Evolutionary conservation across 192 early-diverging fungal genomes (phyloP).

Genomic region (Rhizophagus prolifer): DNA sequence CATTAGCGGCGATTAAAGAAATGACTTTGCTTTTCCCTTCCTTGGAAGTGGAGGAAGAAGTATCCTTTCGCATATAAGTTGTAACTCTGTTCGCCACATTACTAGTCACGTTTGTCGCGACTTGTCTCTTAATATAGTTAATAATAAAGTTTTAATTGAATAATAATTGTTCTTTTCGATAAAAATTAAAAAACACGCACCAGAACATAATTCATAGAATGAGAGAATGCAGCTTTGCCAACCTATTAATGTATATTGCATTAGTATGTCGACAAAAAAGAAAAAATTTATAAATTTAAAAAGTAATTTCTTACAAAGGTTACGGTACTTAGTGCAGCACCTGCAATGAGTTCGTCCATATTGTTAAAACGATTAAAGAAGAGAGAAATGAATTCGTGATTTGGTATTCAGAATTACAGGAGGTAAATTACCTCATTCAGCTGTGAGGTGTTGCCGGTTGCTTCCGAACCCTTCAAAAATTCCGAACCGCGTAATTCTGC

Average conservation of each 20-base stretch:
- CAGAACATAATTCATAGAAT: conserved; percentile 45
- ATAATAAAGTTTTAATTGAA: neutral
- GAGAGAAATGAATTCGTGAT: neutral
- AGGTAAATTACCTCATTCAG: too few species aligned
- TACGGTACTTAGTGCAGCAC: conserved; percentile 59
- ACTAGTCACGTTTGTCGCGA: conserved; percentile 41
- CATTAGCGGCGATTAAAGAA: neutral
- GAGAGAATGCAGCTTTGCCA: conserved; percentile 59
- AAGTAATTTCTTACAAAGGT: conserved; percentile 34
- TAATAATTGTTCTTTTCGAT: neutral
- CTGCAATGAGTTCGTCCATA: conserved; percentile 67
- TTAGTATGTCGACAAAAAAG: neutral
- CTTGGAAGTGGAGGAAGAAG: neutral
- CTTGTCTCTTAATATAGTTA: conserved; percentile 33
- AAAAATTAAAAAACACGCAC: neutral
- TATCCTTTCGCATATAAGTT: neutral
- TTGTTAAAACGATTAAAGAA: neutral
- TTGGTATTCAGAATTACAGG: too few species aligned
- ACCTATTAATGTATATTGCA: conserved; percentile 27
- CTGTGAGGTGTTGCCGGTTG: too few species aligned
- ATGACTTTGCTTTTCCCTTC: neutral
- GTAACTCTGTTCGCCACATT: neutral
- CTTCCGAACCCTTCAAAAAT: too few species aligned
- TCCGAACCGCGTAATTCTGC: too few species aligned
- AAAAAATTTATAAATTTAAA: too few species aligned